phyloP scores from a whole-genome alignment of 1,284 basidiomycete species.

The Phellinidium pouzarii region DNA sequence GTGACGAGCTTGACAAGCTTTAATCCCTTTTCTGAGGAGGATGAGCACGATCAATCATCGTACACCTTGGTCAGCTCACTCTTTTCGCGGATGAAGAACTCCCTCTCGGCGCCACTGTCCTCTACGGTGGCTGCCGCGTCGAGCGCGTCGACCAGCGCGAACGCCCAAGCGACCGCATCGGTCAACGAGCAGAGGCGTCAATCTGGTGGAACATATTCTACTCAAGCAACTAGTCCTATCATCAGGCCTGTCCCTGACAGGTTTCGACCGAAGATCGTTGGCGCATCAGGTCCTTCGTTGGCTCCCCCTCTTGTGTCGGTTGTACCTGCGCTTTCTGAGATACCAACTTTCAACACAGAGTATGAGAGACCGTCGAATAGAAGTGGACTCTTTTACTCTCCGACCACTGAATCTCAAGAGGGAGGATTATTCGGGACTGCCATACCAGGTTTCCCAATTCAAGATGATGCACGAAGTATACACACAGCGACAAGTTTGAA shows the following conservation, averaged over 20 bases:
- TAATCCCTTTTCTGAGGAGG: constrained; percentile 82
- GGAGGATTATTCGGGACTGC: constrained; percentile 56
- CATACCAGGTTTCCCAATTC: constrained; percentile 80
- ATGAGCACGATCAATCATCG: constrained; percentile 77
- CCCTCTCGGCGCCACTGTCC: constrained; percentile 57
- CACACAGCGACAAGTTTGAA: constrained; percentile 65
- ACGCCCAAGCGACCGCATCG: constrained; percentile 23
- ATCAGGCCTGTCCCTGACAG: constrained; percentile 44
- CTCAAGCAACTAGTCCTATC: constrained; percentile 40
- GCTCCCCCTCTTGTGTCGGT: constrained; percentile 77
- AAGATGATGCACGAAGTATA: constrained; percentile 75
- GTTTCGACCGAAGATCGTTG: constrained; percentile 45
- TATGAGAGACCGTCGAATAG: constrained; percentile 55
- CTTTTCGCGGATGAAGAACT: constrained; percentile 71
- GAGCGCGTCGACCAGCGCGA: constrained; percentile 25
- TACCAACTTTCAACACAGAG: constrained; percentile 57
- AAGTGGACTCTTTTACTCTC: constrained; percentile 39
- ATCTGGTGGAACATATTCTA: constrained; percentile 31
- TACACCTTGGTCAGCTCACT: constrained; percentile 73
- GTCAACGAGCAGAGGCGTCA: constrained; percentile 49
- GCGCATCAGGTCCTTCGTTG: constrained; percentile 36
- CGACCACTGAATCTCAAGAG: constrained; percentile 49
- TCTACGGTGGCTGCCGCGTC: constrained; percentile 39
- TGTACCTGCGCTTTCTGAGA: constrained; percentile 71
- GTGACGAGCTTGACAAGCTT: constrained; percentile 68